Percentiles rank a stretch among this genome's conserved stretches.
These are phyloP conservation scores for Elongisporangium senticosum DNA, from an alignment of 352 stramenopile species.

Conservation along the genomic window DNA sequence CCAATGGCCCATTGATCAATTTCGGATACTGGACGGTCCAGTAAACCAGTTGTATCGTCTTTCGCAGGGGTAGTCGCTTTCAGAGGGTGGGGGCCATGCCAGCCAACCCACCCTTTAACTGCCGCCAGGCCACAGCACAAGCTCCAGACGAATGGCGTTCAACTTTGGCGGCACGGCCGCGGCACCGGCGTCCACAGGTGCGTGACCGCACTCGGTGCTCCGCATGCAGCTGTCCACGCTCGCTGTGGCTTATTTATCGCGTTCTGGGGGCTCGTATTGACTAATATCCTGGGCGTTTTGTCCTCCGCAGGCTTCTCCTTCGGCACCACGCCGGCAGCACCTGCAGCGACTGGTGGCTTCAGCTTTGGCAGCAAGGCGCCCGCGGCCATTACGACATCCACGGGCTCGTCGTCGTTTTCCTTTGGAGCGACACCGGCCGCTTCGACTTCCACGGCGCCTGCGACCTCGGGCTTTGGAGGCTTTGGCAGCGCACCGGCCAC, in stretches of 20 bases:
- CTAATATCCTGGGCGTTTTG: neutral
- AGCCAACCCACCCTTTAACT: neutral
- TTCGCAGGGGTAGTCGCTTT: neutral
- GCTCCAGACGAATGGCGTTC: neutral
- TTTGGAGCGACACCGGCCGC: slow-evolving; percentile 21
- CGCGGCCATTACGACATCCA: slow-evolving; percentile 10
- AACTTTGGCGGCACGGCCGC: neutral
- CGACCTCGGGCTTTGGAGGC: slow-evolving; percentile 14
- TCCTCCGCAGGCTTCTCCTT: slow-evolving; percentile 36
- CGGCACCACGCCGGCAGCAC: slow-evolving; percentile 15
- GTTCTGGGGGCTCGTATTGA: neutral
- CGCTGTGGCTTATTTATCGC: neutral
- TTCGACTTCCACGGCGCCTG: slow-evolving; percentile 4
- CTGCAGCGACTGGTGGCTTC: slow-evolving; percentile 12
- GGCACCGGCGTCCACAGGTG: neutral
- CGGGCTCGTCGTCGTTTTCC: slow-evolving; percentile 14
- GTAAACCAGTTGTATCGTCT: neutral
- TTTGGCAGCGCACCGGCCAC: slow-evolving; percentile 14
- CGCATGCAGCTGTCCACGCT: neutral
- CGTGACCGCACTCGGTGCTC: neutral
- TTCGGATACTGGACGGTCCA: neutral
- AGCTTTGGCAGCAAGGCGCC: slow-evolving; percentile 8
- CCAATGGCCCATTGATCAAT: neutral
- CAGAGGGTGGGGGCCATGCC: neutral
- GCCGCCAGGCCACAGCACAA: neutral